phyloP scores from a whole-genome alignment of 305 asterid genomes.

The Fraxinus greggii region DNA sequence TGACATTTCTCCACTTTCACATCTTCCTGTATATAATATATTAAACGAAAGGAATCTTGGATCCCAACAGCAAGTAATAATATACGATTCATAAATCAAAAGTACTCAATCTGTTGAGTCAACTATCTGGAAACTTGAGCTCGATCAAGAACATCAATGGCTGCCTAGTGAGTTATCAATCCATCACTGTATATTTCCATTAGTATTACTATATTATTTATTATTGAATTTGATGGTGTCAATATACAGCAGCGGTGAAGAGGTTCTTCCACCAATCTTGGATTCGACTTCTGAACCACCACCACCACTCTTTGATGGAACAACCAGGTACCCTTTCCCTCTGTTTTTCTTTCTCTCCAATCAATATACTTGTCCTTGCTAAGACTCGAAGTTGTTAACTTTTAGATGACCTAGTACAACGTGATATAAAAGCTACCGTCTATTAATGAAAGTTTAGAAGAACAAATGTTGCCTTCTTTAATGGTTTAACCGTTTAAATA shows the following conservation, averaged over 20 bases:
- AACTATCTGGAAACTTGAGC: not conserved
- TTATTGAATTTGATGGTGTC: not conserved
- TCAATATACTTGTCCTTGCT: not conserved
- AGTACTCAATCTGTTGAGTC: not conserved
- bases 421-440: not conserved
- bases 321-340: conserved; percentile 38
- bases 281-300: conserved; percentile 51
- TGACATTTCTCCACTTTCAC: not conserved
- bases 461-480: not conserved
- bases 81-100: not conserved
- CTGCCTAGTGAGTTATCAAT: conserved; percentile 24
- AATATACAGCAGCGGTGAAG: conserved; percentile 25
- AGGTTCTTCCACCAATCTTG: conserved; percentile 45
- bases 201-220: not conserved
- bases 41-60: not conserved
- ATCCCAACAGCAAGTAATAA: not conserved
- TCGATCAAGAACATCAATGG: conserved; percentile 23
- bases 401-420: not conserved
- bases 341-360: not conserved
- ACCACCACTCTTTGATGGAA: conserved; percentile 54
- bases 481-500: not conserved
- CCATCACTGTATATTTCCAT: not conserved
- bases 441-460: not conserved
- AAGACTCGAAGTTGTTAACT: not conserved
- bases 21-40: not conserved